Conservation (phyloP, 2,329 filamentous ascomycete genomes). For the Diaporthe longicolla region DNA sequence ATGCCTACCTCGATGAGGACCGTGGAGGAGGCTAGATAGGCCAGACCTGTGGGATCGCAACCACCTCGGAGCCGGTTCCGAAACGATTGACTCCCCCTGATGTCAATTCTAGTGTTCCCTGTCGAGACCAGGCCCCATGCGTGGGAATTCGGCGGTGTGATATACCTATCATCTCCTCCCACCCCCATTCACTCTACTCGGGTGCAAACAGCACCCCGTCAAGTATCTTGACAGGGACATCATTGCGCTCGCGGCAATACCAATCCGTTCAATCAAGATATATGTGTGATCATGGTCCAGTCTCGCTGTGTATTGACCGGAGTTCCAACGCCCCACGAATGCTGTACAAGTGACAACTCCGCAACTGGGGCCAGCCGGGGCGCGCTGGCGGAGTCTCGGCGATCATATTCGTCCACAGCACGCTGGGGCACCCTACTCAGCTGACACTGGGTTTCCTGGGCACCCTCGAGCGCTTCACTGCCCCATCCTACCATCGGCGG, state of each 20-base stretch:
- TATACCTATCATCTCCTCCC: not conserved
- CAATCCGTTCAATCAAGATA: not conserved
- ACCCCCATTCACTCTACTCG: not conserved
- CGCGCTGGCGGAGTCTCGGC: not conserved
- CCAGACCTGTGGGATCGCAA: not conserved
- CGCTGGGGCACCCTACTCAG: not conserved
- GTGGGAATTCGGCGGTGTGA: constrained; percentile 11
- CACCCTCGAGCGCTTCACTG: not conserved
- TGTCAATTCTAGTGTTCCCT: not conserved
- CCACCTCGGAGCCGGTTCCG: not conserved
- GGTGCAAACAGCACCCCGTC: not conserved
- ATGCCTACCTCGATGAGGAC: not conserved
- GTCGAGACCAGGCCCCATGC: not conserved
- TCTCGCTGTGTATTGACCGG: not conserved
- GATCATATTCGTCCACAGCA: not conserved
- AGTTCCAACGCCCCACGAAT: not conserved
- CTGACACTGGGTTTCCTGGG: not conserved
- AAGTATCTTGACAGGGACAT: not conserved
- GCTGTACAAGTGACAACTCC: not conserved
- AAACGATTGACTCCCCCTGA: not conserved
- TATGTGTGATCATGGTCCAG: not conserved
- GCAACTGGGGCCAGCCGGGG: not conserved
- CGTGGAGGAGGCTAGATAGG: not conserved
- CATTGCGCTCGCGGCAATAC: not conserved
- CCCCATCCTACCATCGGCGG: not conserved